phyloP scores from a whole-genome alignment of 768 basidiomycete genomes.

The Gelatoporia subvermispora region DNA sequence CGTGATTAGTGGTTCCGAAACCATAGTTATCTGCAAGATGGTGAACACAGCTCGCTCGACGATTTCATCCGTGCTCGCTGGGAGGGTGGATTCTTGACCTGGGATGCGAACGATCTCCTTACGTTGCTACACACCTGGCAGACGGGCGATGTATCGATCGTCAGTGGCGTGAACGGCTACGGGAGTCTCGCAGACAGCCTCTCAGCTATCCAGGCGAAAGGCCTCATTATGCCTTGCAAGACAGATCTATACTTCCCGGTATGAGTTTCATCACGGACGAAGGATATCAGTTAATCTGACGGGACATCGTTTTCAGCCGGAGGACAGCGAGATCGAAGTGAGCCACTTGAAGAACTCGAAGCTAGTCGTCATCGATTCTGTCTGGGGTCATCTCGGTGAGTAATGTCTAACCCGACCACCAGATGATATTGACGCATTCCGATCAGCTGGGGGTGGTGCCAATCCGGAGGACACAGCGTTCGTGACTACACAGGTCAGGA shows the following conservation, averaged over 20 bases:
- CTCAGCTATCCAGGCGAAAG: conserved; percentile 42
- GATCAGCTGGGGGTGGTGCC: conserved; percentile 39
- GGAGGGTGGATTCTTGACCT: conserved; percentile 41
- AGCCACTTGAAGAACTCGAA: conserved; percentile 36
- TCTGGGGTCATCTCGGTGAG: conserved; percentile 56
- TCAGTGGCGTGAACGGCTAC: conserved; percentile 26
- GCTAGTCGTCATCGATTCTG: conserved; percentile 48
- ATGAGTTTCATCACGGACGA: conserved; percentile 1
- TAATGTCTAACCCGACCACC: neutral
- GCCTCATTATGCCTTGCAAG: conserved; percentile 54
- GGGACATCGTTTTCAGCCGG: conserved; percentile 34
- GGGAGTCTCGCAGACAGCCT: conserved; percentile 39
- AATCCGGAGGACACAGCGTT: conserved; percentile 38
- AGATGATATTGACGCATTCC: neutral
- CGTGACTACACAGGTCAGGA: conserved; percentile 37
- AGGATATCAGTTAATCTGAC: neutral
- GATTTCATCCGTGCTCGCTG: conserved; percentile 48
- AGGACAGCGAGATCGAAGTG: conserved; percentile 49
- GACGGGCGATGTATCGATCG: conserved; percentile 45
- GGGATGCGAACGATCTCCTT: conserved; percentile 56
- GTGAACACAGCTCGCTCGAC: conserved; percentile 42
- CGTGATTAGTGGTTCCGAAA: conserved; percentile 48
- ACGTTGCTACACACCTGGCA: conserved; percentile 48
- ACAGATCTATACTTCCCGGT: conserved; percentile 58
- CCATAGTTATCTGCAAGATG: conserved; percentile 37